Base-by-base conservation (phyloP, 2,329 filamentous ascomycete genomes). In the Exophiala viscosa region DNA sequence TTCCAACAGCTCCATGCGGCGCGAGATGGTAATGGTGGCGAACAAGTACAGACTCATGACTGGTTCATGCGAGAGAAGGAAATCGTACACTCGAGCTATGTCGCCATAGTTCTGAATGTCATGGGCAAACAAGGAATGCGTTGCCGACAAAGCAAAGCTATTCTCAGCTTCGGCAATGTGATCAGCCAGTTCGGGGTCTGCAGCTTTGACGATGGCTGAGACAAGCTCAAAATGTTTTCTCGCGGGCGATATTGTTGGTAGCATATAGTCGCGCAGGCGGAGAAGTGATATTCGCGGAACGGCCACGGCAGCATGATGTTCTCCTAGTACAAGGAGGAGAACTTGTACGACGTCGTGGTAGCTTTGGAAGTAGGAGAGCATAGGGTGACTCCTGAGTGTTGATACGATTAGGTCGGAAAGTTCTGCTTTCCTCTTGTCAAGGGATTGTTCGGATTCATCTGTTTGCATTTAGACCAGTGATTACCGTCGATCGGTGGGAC, bases 261-360 rank as follows among this genome's bases (percentile, higher is more conserved):
- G 83, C 93, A 99, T 96, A 70, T 96, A 99, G 72, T 99, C 93
- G 57, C 93, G 84, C 67, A 99, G 96, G 48, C 90, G 87, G 40
- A 97, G 80, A 31, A 91, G 78, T 2, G 91, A 96, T 53, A 99
- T 83, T n/a, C 88, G 86, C 32, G 87, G 80, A 31, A 95, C 82
- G 13, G 86, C 83, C 5, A 76, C 69, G 14, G 79, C 76, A 13
- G 88, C 85, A 48, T 76, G 68, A 17, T 76, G 65, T 8, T 82
- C 73, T 0, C 86, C 85, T 3, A 99, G 78, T 9, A 96, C 91
- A 11, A 99, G 80, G 36, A 97, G 81, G 54, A 99, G 80, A 18
- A 99, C 93, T 72, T 99, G 95, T 63, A 89, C 93, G 65, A 99
- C 97, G 73, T 99, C 93, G 71, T 99, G 93, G 69, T 95, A 99